Percentiles rank a stretch among this genome's conserved stretches.
Conservation (phyloP, 139 green algal species). For the Chlorella sorokiniana region DNA sequence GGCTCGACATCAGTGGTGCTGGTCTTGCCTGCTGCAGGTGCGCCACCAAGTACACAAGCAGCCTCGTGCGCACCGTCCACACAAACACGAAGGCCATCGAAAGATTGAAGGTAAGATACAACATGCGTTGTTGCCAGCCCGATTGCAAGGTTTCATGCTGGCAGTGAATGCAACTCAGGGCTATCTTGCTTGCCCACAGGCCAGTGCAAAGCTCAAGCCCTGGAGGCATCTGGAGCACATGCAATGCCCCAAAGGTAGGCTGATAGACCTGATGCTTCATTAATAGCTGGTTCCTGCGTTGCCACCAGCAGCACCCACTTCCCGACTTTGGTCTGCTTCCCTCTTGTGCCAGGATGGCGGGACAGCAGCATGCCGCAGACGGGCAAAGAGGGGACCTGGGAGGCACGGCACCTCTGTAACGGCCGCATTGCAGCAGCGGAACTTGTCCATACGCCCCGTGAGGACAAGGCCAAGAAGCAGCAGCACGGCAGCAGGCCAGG, state of each 20-base stretch:
- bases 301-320: not conserved
- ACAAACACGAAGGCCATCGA: conserved; percentile 11
- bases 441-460: not conserved
- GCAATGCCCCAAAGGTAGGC: not conserved
- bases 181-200: not conserved
- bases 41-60: not conserved
- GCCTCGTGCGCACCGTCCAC: not conserved
- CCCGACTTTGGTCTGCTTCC: not conserved
- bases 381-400: not conserved
- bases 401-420: not conserved
- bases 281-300: not conserved
- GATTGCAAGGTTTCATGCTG: not conserved
- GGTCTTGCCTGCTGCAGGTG: not conserved
- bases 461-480: conserved; percentile 9
- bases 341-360: not conserved
- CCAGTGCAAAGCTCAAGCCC: not conserved
- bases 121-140: not conserved
- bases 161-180: not conserved
- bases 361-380: not conserved
- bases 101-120: not conserved
- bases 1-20: not conserved
- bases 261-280: not conserved
- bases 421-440: not conserved
- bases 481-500: not conserved
- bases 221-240: not conserved